Base-by-base conservation (phyloP, 345 rosid genomes). In the Moricandia moricandioides region DNA sequence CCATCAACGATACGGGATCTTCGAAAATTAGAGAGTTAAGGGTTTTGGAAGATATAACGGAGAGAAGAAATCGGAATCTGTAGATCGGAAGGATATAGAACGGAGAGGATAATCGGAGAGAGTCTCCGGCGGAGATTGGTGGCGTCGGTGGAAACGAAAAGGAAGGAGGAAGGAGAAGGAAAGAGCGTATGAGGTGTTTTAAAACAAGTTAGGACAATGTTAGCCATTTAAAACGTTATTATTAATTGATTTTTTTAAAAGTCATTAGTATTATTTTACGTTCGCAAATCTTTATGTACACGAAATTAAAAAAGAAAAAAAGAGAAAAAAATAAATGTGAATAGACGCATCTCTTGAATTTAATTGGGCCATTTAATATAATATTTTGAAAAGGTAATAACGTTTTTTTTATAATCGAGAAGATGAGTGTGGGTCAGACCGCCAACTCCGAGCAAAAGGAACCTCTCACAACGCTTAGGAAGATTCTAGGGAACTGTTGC, bases 401-500 rank as follows among this genome's bases (percentile, higher is more conserved):
- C 47, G 43, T 34, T 21, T 21, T 21, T 21, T 21, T 21, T n/a
- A n/a, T n/a, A 34, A 5, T 58, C 56, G 93, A 54, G 73, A 70
- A 33, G 97, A 91, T 74, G 80, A 86, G 47, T 10, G 40, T 12
- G 90, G 34, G 78, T 91, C 86, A 85, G 95, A 77, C 11, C 47
- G 43, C 4, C 43, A 37, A 10, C 43, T 94, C 33, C 97, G 12
- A 34, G 37, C 9, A 34, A 34, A 93, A 73, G 98, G 96, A 14
- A 94, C 37, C 37, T 12, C 96, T 8, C 70, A 80, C 29, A 74
- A 91, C 91, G 0, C 52, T 91, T 77, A 71, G 91, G 85, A 88
- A 60, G 81, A 84, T 87, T 67, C 79, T 91, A 35, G 94, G 93
- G 62, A 72, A 83, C 56, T 87, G 91, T 6, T 6, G 97, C 90